Conservation (phyloP, 164 flowering plant genomes). For the Magnolia changhungtana region DNA sequence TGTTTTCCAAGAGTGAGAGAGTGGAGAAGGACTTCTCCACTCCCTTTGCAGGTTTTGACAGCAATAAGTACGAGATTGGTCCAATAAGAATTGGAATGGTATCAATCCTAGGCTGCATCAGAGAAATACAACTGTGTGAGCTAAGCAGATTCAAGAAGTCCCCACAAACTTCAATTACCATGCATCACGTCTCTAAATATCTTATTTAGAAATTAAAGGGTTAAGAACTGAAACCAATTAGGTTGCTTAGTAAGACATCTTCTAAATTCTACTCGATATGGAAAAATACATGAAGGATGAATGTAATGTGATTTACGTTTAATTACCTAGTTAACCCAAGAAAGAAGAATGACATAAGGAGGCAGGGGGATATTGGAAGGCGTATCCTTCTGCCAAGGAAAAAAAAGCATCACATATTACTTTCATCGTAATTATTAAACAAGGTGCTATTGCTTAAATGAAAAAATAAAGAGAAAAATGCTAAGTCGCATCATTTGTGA, state of each 20-base stretch:
- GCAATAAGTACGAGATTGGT: conserved; percentile 78
- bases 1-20: conserved; percentile 64
- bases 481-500: background rate
- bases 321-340: conserved; percentile 91
- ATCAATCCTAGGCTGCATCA: conserved; percentile 67
- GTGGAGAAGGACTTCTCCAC: conserved; percentile 63
- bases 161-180: no score
- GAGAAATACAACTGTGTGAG: background rate
- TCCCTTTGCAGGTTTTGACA: conserved; percentile 83
- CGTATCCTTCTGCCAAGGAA: conserved; percentile 49
- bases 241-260: background rate
- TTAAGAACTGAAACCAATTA: conserved; percentile 1
- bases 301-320: background rate
- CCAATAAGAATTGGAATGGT: conserved; percentile 80
- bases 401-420: background rate
- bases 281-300: background rate
- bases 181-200: conserved; percentile 16
- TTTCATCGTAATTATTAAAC: background rate
- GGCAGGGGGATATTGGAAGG: conserved; percentile 46
- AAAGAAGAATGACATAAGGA: conserved; percentile 71
- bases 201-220: conserved; percentile 30
- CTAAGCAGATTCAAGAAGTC: background rate
- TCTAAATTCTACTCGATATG: background rate
- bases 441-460: no score
- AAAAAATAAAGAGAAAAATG: background rate